A percentile compares a stretch with the other conserved stretches of the same genome.
These are phyloP conservation scores for Brassica cretica DNA, from an alignment of 345 rosid genomes.

Conservation along the genomic window DNA sequence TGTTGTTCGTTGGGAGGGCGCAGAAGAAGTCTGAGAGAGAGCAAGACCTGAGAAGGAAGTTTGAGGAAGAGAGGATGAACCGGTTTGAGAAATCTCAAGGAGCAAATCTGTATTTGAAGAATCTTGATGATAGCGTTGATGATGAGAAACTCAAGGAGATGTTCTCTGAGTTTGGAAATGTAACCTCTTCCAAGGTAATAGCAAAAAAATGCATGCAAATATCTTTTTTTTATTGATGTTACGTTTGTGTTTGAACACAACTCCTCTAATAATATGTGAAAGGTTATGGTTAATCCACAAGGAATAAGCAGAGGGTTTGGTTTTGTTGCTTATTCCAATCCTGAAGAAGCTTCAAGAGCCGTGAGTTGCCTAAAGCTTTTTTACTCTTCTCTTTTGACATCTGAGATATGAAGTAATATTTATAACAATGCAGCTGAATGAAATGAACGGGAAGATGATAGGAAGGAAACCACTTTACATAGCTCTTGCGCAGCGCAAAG, in stretches of 20 bases:
- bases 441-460: slow-evolving; percentile 69
- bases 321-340: slow-evolving; percentile 64
- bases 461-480: slow-evolving; percentile 70
- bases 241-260: neutral
- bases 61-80: slow-evolving; percentile 56
- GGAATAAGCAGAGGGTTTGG: slow-evolving; percentile 74
- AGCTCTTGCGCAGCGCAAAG: slow-evolving; percentile 74
- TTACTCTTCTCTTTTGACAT: neutral
- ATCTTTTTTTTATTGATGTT: neutral
- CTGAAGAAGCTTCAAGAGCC: slow-evolving; percentile 73
- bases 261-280: neutral
- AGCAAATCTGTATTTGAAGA: slow-evolving; percentile 67
- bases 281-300: slow-evolving; percentile 60
- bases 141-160: slow-evolving; percentile 65
- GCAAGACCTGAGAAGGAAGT: slow-evolving; percentile 56
- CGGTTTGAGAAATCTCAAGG: slow-evolving; percentile 58
- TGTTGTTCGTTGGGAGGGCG: slow-evolving; percentile 72
- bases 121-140: slow-evolving; percentile 57
- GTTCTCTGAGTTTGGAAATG: slow-evolving; percentile 62
- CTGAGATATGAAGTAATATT: neutral
- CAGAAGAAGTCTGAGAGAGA: slow-evolving; percentile 73
- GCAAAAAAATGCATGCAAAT: neutral
- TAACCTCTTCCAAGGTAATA: slow-evolving; percentile 44
- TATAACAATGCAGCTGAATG: slow-evolving; percentile 48
- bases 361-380: slow-evolving; percentile 38